phyloP scores from a whole-genome alignment of 192 early-diverging fungal species.

The Podila epigama region DNA sequence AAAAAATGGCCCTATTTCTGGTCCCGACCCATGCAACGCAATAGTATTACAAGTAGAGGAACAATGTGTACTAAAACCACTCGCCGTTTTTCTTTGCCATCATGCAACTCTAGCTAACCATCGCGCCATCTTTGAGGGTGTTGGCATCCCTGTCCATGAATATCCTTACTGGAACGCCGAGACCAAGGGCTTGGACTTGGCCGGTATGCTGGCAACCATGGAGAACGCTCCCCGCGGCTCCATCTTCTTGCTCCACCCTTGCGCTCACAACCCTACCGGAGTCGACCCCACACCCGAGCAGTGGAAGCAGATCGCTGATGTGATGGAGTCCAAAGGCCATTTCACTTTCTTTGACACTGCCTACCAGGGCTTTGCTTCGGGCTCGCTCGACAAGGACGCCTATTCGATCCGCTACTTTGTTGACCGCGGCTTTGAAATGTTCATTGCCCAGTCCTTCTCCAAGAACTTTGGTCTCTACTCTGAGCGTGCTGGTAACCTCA shows the following conservation, averaged over 20 bases:
- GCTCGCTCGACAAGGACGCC: slow-evolving; percentile 90
- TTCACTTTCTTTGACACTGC: slow-evolving; percentile 99
- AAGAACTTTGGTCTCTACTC: slow-evolving; percentile 99
- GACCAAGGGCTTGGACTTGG: slow-evolving; percentile 80
- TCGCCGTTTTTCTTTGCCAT: too few species aligned
- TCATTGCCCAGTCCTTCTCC: slow-evolving; percentile 92
- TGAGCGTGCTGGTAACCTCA: slow-evolving; percentile 88
- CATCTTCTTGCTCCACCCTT: slow-evolving; percentile 92
- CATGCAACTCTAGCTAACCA: slow-evolving; percentile 74
- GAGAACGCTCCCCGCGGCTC: slow-evolving; percentile 76
- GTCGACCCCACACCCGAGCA: slow-evolving; percentile 95
- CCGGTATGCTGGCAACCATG: slow-evolving; percentile 76
- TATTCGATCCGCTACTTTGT: slow-evolving; percentile 95
- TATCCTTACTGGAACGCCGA: slow-evolving; percentile 92
- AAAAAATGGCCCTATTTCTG: slow-evolving; percentile 43
- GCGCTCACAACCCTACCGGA: slow-evolving; percentile 99
- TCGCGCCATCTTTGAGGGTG: slow-evolving; percentile 84
- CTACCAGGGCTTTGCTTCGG: slow-evolving; percentile 98
- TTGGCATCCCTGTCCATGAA: slow-evolving; percentile 82
- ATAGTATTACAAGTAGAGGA: too few species aligned
- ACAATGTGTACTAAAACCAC: too few species aligned
- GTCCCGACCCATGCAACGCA: background rate
- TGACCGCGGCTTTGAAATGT: slow-evolving; percentile 87
- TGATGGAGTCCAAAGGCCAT: slow-evolving; percentile 77
- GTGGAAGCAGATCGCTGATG: slow-evolving; percentile 91